Conservation (phyloP, 345 rosid genomes). For the Sisymbrium irio region DNA sequence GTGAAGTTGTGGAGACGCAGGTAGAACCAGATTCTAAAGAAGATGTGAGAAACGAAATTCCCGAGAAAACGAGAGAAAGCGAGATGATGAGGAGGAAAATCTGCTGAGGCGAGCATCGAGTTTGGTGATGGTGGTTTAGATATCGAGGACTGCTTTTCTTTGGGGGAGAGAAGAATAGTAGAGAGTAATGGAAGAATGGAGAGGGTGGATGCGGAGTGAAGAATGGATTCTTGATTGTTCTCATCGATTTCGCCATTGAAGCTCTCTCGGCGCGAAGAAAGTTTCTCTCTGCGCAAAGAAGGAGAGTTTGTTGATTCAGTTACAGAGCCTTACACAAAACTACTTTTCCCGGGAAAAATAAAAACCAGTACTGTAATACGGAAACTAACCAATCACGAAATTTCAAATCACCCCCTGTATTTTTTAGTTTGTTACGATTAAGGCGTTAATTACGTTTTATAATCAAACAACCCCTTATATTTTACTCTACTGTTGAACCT, state of each 20-base stretch:
- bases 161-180: conserved; percentile 49
- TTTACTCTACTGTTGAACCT: neutral
- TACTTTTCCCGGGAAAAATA: conserved; percentile 18
- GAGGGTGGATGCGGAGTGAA: conserved; percentile 38
- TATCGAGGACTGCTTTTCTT: conserved; percentile 47
- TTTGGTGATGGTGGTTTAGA: conserved; percentile 31
- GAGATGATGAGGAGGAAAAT: conserved; percentile 44
- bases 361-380: too few relatives aligned
- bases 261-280: conserved; percentile 5
- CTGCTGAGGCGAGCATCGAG: conserved; percentile 32
- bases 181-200: conserved; percentile 42
- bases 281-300: neutral
- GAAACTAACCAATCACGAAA: neutral
- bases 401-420: neutral
- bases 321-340: conserved; percentile 3
- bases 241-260: conserved; percentile 54
- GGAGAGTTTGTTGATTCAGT: conserved; percentile 17
- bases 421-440: neutral
- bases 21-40: conserved; percentile 26
- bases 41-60: conserved; percentile 39
- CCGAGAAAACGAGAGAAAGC: conserved; percentile 48
- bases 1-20: conserved; percentile 41
- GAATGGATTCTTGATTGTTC: conserved; percentile 46
- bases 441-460: neutral
- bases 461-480: neutral